These are phyloP conservation scores for Lichtheimia hyalospora DNA, from an alignment of 371 early-diverging fungal genomes.

Conservation along the genomic window DNA sequence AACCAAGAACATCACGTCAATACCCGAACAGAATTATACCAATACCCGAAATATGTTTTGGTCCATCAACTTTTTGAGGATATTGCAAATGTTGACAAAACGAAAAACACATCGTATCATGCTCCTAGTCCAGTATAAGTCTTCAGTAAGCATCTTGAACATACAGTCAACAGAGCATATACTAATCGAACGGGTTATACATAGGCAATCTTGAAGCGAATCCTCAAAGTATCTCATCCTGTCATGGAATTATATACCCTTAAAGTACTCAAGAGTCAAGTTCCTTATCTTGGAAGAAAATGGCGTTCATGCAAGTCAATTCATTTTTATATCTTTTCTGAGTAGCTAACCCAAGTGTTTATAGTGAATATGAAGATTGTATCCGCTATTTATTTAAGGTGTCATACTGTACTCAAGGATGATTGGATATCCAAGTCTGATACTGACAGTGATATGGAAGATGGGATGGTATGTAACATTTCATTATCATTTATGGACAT, in stretches of 20 bases:
- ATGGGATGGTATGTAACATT: constrained; percentile 55
- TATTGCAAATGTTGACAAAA: constrained; percentile 83
- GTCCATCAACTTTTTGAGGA: constrained; percentile 72
- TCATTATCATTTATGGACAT: neutral
- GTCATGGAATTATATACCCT: constrained; percentile 71
- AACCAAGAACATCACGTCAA: neutral
- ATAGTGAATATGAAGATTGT: constrained; percentile 79
- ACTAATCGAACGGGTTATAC: neutral
- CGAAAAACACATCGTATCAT: constrained; percentile 74
- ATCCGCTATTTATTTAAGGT: constrained; percentile 73
- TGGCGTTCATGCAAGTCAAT: constrained; percentile 70
- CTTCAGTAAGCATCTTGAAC: constrained; percentile 51
- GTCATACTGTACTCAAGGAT: constrained; percentile 67
- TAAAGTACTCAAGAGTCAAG: constrained; percentile 79
- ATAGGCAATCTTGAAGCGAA: constrained; percentile 73
- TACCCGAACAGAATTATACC: constrained; percentile 17
- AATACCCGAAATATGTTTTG: constrained; percentile 70
- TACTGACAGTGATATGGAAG: constrained; percentile 67
- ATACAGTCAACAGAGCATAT: neutral
- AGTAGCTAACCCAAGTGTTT: neutral
- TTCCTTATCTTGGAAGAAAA: constrained; percentile 77
- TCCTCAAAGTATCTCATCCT: constrained; percentile 71
- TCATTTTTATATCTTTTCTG: neutral
- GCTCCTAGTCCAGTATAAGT: constrained; percentile 83
- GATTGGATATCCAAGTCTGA: constrained; percentile 76